Percentiles rank a stretch among this genome's conserved stretches.
These are phyloP conservation scores for Aspergillus carbonarius DNA, from an alignment of 2,329 filamentous ascomycete species.

Conservation along the genomic window DNA sequence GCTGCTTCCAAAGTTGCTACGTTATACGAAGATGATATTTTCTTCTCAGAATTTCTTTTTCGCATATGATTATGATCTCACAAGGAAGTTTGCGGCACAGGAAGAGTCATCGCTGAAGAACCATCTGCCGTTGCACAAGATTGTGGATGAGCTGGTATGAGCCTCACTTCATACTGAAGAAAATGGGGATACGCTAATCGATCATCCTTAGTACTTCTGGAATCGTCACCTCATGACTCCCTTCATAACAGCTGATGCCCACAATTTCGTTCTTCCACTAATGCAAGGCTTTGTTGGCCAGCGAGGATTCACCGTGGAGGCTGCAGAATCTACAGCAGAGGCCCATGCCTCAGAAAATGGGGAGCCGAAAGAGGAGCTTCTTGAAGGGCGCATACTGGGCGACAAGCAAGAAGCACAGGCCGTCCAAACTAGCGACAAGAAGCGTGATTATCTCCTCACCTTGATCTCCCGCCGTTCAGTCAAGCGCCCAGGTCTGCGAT, in stretches of 20 bases:
- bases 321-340: constrained; percentile 43
- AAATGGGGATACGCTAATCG: constrained; percentile 7
- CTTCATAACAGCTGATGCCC: constrained; percentile 71
- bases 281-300: constrained; percentile 96
- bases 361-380: constrained; percentile 17
- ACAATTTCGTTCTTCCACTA: constrained; percentile 72
- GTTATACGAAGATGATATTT: constrained; percentile 81
- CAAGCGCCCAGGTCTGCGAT: constrained; percentile 82
- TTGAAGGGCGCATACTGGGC: constrained; percentile 41
- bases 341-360: constrained; percentile 12
- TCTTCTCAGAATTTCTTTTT: constrained; percentile 88
- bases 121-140: constrained; percentile 65
- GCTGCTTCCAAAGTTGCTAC: constrained; percentile 78
- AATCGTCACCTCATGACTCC: constrained; percentile 73
- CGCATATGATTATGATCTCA: constrained; percentile 92
- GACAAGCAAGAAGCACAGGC: constrained; percentile 38
- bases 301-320: constrained; percentile 71
- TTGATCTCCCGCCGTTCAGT: constrained; percentile 86
- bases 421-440: constrained; percentile 26
- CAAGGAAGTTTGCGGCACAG: constrained; percentile 57
- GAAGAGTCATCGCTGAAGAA: constrained; percentile 40
- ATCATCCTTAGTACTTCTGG: constrained; percentile 71
- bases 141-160: constrained; percentile 66
- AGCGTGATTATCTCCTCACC: constrained; percentile 70
- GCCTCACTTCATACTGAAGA: not conserved